phyloP scores from a whole-genome alignment of 2,329 filamentous ascomycete genomes.

The Torrubiella hemipterigena region DNA sequence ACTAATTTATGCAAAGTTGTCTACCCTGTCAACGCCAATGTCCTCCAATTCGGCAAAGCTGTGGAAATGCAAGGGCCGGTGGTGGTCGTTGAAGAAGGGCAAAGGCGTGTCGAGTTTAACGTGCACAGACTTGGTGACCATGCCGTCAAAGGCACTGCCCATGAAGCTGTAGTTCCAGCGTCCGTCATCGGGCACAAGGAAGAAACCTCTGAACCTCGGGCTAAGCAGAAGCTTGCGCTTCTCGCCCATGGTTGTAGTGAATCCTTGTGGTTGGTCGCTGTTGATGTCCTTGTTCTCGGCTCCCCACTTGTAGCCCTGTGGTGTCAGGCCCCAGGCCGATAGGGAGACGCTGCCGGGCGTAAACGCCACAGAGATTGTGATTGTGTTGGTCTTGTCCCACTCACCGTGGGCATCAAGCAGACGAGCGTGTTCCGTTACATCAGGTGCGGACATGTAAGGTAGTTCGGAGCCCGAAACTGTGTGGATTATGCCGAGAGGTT shows the following conservation, averaged over 20 bases:
- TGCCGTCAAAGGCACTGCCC: constrained; percentile 73
- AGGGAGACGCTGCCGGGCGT: constrained; percentile 93
- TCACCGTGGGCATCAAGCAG: constrained; percentile 67
- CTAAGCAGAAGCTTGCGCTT: constrained; percentile 90
- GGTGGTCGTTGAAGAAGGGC: constrained; percentile 83
- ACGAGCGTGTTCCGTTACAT: constrained; percentile 88
- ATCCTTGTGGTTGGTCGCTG: constrained; percentile 89
- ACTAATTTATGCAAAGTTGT: constrained; percentile 88
- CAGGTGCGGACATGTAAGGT: constrained; percentile 88
- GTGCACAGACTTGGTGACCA: constrained; percentile 84
- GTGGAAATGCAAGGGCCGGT: constrained; percentile 89
- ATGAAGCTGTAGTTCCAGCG: constrained; percentile 99
- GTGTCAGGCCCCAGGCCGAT: constrained; percentile 85
- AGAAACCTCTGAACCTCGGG: constrained; percentile 89
- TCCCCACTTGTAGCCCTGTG: constrained; percentile 91
- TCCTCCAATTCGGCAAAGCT: constrained; percentile 97
- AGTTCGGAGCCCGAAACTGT: constrained; percentile 91
- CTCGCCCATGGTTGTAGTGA: constrained; percentile 82
- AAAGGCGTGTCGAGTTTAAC: constrained; percentile 89
- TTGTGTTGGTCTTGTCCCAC: constrained; percentile 68
- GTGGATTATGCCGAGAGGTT: constrained; percentile 90
- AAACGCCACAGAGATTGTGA: constrained; percentile 92
- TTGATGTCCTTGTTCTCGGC: constrained; percentile 87
- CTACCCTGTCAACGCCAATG: constrained; percentile 83
- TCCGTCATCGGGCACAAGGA: constrained; percentile 82